phyloP scores from a whole-genome alignment of 2,329 filamentous ascomycete genomes.

The Eurotiales sp. region DNA sequence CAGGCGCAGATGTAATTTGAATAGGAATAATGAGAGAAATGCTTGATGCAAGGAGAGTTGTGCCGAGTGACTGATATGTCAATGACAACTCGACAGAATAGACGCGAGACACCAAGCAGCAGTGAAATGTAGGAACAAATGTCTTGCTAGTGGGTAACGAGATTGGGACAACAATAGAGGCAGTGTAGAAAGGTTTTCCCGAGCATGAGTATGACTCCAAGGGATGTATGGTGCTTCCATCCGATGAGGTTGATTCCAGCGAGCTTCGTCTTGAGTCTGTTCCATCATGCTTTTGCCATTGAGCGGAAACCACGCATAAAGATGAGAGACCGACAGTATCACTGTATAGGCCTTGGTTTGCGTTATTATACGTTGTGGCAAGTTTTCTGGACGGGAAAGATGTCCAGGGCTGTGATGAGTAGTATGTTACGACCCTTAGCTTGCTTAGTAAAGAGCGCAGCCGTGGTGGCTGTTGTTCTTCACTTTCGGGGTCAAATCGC shows the following conservation, averaged over 20 bases:
- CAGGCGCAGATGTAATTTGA: slow-evolving; percentile 33
- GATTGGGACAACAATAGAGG: slow-evolving; percentile 61
- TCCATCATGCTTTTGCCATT: slow-evolving; percentile 51
- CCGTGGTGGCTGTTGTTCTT: slow-evolving; percentile 48
- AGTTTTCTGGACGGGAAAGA: slow-evolving; percentile 44
- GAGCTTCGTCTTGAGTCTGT: slow-evolving; percentile 26
- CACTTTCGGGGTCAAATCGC: slow-evolving; percentile 57
- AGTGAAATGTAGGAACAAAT: slow-evolving; percentile 67
- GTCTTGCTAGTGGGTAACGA: slow-evolving; percentile 61
- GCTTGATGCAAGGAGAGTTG: slow-evolving; percentile 37
- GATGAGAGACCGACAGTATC: slow-evolving; percentile 53
- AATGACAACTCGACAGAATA: slow-evolving; percentile 61
- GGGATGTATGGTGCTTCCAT: slow-evolving; percentile 24
- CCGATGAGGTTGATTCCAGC: slow-evolving; percentile 26
- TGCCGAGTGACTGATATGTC: slow-evolving; percentile 49
- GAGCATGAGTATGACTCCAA: slow-evolving; percentile 35
- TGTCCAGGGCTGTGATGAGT: slow-evolving; percentile 48
- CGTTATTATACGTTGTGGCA: neutral
- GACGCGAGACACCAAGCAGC: slow-evolving; percentile 61
- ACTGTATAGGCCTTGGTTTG: slow-evolving; percentile 48
- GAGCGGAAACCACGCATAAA: slow-evolving; percentile 54
- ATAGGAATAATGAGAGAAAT: slow-evolving; percentile 42
- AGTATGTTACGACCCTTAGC: slow-evolving; percentile 58
- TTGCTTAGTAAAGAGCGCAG: slow-evolving; percentile 52
- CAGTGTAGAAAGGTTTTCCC: slow-evolving; percentile 54